Conservation (phyloP, 106 monocot genomes). For the Acorus gramineus region DNA sequence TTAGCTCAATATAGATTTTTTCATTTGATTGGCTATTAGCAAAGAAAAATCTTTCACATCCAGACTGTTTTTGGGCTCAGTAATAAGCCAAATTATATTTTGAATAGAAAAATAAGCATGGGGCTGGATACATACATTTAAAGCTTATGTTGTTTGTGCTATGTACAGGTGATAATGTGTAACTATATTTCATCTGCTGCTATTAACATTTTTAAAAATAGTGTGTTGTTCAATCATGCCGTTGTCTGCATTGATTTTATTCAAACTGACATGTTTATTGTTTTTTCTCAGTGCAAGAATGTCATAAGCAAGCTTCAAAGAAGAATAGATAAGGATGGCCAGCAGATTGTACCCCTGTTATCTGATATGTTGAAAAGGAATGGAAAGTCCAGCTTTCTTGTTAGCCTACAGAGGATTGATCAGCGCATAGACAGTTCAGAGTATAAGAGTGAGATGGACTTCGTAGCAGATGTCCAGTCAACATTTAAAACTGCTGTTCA, state of each 20-base stretch:
- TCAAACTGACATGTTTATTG: background rate
- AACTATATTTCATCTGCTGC: no score
- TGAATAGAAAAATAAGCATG: no score
- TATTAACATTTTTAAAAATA: no score
- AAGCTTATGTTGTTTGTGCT: no score
- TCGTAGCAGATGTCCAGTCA: constrained; percentile 67
- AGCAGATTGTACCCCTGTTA: constrained; percentile 52
- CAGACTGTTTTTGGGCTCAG: no score
- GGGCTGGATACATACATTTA: no score
- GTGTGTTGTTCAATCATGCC: no score
- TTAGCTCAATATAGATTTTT: no score
- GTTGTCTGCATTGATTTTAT: background rate
- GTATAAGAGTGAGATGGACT: constrained; percentile 53
- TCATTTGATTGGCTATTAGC: no score
- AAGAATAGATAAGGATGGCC: constrained; percentile 77
- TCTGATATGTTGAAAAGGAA: constrained; percentile 63
- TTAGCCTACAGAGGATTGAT: constrained; percentile 68
- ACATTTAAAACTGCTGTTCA: constrained; percentile 71
- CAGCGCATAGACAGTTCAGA: constrained; percentile 74
- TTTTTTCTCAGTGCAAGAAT: constrained; percentile 68
- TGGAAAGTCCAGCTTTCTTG: constrained; percentile 28
- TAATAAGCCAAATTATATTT: no score
- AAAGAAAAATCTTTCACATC: no score
- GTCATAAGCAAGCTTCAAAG: constrained; percentile 80
- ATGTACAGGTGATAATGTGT: no score